Evolutionary conservation across 23 red algal genomes (phyloP).

Genomic region (Gracilaria caudata): DNA sequence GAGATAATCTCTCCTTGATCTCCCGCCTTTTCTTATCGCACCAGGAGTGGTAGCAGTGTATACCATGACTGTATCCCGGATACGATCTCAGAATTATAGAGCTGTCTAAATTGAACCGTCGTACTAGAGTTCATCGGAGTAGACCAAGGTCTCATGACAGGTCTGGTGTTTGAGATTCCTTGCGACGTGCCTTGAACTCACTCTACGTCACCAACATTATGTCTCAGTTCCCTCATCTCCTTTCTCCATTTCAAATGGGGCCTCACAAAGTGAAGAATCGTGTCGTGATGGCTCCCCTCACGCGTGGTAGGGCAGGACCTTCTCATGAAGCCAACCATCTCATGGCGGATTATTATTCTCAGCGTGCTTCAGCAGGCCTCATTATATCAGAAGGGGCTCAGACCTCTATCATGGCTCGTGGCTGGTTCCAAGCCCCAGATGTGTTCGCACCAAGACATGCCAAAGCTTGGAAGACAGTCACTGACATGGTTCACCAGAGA

Average conservation of each 20-base stretch:
- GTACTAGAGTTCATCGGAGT: too few relatives aligned
- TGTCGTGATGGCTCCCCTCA: slow-evolving; percentile 83
- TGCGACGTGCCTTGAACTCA: not conserved
- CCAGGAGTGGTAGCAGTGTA: too few relatives aligned
- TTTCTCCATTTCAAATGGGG: slow-evolving; percentile 49
- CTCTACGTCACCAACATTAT: not conserved
- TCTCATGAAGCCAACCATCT: slow-evolving; percentile 32
- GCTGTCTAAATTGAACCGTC: too few relatives aligned
- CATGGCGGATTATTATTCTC: slow-evolving; percentile 78
- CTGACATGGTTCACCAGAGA: slow-evolving; percentile 48
- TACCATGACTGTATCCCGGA: too few relatives aligned
- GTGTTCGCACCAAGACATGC: slow-evolving; percentile 57
- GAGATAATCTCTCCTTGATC: too few relatives aligned
- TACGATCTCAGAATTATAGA: too few relatives aligned
- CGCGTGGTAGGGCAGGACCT: slow-evolving; percentile 41
- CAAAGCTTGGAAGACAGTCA: slow-evolving; percentile 57
- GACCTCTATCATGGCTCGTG: slow-evolving; percentile 65
- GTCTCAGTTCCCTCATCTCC: slow-evolving; percentile 19
- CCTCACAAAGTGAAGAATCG: slow-evolving; percentile 56
- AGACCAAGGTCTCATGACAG: not conserved
- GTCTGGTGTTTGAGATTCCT: too few relatives aligned
- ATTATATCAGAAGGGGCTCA: slow-evolving; percentile 77
- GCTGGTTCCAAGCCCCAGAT: slow-evolving; percentile 73
- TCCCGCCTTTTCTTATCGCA: too few relatives aligned
- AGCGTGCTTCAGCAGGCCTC: slow-evolving; percentile 56